Conservation (phyloP, 768 basidiomycete genomes). For the Russula virescens region DNA sequence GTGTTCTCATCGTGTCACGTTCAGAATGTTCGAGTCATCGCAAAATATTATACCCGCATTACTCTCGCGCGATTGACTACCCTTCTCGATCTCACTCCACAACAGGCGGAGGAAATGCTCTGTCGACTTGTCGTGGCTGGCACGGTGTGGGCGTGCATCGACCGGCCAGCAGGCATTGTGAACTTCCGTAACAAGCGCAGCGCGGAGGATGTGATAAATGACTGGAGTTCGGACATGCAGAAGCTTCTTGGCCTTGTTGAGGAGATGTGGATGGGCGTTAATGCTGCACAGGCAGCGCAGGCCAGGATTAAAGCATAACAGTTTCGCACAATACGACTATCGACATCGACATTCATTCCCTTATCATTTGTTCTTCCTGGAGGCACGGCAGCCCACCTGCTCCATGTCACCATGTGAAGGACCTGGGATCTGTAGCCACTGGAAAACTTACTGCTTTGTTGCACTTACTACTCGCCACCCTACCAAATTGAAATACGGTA, state of each 20-base stretch:
- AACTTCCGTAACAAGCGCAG: conserved; percentile 78
- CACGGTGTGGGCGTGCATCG: conserved; percentile 89
- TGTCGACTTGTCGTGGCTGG: conserved; percentile 87
- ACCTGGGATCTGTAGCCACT: background rate
- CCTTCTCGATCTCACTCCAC: conserved; percentile 76
- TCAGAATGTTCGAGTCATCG: conserved; percentile 93
- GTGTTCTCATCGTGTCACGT: background rate
- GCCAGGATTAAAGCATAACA: conserved; percentile 47
- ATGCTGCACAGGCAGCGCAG: conserved; percentile 82
- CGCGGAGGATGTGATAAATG: conserved; percentile 93
- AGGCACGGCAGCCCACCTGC: background rate
- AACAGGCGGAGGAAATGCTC: conserved; percentile 84
- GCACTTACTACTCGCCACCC: too few relatives aligned
- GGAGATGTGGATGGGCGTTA: conserved; percentile 99
- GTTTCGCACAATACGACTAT: background rate
- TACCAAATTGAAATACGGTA: background rate
- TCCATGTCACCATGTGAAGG: background rate
- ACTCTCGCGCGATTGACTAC: conserved; percentile 75
- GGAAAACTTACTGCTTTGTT: too few relatives aligned
- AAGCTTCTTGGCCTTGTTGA: conserved; percentile 87
- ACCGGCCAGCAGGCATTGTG: conserved; percentile 86
- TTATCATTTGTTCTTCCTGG: background rate
- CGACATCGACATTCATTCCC: background rate
- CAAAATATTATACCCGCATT: conserved; percentile 93
- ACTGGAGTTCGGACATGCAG: conserved; percentile 96